phyloP scores from a whole-genome alignment of 148 eudicot species.

The Fagopyrum homotropicum region DNA sequence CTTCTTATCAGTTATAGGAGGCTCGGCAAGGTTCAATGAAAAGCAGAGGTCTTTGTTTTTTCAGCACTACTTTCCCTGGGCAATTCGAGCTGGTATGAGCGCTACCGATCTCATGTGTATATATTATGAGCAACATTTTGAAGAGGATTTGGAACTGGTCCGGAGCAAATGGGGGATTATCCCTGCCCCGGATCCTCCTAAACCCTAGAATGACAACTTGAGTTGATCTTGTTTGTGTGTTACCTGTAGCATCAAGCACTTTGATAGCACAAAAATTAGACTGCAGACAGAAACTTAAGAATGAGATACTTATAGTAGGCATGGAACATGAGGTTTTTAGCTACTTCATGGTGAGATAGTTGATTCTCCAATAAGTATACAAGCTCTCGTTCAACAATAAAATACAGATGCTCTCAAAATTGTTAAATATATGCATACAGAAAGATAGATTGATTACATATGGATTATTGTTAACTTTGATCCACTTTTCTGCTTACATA shows the following conservation, averaged over 20 bases:
- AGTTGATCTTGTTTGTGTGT: not conserved
- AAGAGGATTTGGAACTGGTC: conserved; percentile 76
- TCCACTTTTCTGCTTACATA: no score
- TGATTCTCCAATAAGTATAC: not conserved
- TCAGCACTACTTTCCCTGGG: conserved; percentile 92
- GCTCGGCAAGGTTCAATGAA: conserved; percentile 65
- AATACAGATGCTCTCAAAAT: not conserved
- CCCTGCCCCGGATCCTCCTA: conserved; percentile 57
- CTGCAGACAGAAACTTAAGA: not conserved
- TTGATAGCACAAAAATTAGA: not conserved
- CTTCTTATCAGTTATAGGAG: conserved; percentile 75
- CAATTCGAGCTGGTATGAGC: conserved; percentile 67
- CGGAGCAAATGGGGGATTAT: conserved; percentile 74
- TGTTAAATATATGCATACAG: not conserved
- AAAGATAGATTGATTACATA: no score
- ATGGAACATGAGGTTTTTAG: not conserved
- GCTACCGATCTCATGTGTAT: conserved; percentile 74
- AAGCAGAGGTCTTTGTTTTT: conserved; percentile 73
- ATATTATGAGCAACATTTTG: conserved; percentile 80
- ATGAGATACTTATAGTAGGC: not conserved
- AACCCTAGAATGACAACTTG: conserved; percentile 11
- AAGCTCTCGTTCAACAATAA: not conserved
- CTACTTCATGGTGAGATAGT: not conserved
- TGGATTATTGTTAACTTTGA: no score
- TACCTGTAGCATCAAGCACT: not conserved